A percentile compares a stretch with the other conserved stretches of the same genome.
Evolutionary conservation across 2,329 filamentous ascomycete genomes (phyloP).

Genomic region (Fusarium sp.): DNA sequence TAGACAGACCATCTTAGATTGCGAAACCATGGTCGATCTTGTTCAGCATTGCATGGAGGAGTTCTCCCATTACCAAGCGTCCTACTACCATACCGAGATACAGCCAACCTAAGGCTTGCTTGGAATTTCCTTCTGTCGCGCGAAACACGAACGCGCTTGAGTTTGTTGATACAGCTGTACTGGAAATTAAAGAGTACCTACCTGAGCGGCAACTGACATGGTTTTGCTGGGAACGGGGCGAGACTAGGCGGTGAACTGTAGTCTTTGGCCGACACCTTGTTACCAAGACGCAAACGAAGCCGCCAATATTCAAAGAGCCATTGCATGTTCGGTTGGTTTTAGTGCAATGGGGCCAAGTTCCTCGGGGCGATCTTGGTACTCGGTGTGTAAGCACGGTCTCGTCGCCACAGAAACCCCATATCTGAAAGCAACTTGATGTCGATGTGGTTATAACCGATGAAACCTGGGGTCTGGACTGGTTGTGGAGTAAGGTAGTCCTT

Average conservation of each 20-base stretch:
- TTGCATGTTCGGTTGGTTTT: neutral
- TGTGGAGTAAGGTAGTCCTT: neutral
- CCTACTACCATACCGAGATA: neutral
- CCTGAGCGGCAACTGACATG: neutral
- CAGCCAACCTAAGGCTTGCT: neutral
- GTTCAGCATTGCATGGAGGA: neutral
- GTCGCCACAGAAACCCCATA: constrained; percentile 7
- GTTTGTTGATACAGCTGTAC: neutral
- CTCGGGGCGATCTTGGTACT: neutral
- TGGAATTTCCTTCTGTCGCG: neutral
- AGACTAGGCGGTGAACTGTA: neutral
- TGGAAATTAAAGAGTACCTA: neutral
- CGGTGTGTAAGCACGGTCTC: neutral
- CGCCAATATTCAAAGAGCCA: neutral
- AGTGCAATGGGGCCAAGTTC: neutral
- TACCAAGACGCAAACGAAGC: neutral
- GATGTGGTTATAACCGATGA: neutral
- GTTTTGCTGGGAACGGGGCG: neutral
- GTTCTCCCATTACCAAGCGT: neutral
- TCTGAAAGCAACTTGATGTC: neutral
- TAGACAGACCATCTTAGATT: neutral
- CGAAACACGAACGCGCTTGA: neutral
- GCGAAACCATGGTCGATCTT: neutral
- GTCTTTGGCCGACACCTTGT: neutral
- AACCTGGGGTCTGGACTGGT: neutral